Evolutionary conservation across 345 rosid genomes (phyloP), one percentile per base, ranked within the genome.

Genomic region (Eutrema heterophyllum): DNA sequence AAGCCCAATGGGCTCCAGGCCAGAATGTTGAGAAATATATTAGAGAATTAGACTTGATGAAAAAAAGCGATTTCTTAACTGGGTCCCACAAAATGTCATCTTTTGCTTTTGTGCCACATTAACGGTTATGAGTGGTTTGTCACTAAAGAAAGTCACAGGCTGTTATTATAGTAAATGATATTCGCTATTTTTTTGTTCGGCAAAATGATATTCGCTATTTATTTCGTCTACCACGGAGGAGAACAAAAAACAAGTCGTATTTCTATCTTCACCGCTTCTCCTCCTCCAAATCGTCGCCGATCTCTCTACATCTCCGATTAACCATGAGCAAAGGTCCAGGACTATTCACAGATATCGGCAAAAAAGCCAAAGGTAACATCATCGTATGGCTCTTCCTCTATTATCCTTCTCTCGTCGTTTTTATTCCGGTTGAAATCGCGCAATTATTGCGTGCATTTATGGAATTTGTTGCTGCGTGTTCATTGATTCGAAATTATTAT

Each of bases 261-360:
- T 30, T 54, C 67, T 57, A 29, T 75, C 64, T 38, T 54, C 67
- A 60, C 70, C 57, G 64, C 57, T 61, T 52, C 70, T 52, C 39
- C 41, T 71, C 40, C 55, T 74, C 68, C 73, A 14, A 59, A 48
- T n/a, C 70, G 13, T 54, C 71, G 61, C 49, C 85, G 70, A 73
- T 72, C 60, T 48, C 63, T 60, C 60, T 65, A 40, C 27, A 64
- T 75, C 65, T 59, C 67, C 66, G 63, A 57, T 49, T 65, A 67
- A 78, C 53, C 49, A 95, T 92, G 99, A 84, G 88, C 73, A 90
- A 82, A 78, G 99, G 96, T 63, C 98, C 98, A 18, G 97, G 88
- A 66, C 86, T 86, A 11, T 93, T 93, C 94, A 30, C 87, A 39
- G 96, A 94, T 18, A 87, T 91, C 79, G 98, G 97, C 86, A 95